A percentile compares a stretch with the other conserved stretches of the same genome.
These are phyloP conservation scores for Penicillium subrubescens DNA, from an alignment of 495 filamentous ascomycete species.

Conservation along the genomic window DNA sequence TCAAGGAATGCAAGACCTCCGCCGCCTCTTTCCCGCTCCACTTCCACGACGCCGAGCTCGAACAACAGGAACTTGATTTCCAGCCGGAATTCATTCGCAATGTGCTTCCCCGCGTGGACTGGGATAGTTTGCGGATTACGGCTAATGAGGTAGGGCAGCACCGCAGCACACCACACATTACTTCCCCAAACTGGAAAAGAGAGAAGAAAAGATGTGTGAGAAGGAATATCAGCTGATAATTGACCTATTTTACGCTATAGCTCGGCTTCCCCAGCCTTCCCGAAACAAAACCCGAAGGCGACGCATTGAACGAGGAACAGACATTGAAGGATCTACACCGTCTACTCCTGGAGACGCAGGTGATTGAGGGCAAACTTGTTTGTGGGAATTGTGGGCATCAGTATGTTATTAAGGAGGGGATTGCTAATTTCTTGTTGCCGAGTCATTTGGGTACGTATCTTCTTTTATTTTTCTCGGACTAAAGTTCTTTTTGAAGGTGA, in stretches of 20 bases:
- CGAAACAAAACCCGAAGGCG: conserved; percentile 60
- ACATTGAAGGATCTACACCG: conserved; percentile 75
- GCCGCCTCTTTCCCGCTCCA: conserved; percentile 83
- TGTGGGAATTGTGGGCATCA: conserved; percentile 92
- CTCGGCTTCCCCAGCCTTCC: conserved; percentile 83
- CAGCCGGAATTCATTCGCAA: conserved; percentile 78
- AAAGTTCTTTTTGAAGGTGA: not conserved
- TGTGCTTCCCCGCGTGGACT: conserved; percentile 84
- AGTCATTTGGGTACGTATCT: conserved; percentile 73
- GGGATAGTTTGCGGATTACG: conserved; percentile 72
- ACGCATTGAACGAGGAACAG: conserved; percentile 61
- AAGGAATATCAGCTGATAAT: conserved; percentile 4
- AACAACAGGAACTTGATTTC: conserved; percentile 75
- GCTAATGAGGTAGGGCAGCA: conserved; percentile 70
- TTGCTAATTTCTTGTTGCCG: conserved; percentile 93
- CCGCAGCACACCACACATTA: not conserved
- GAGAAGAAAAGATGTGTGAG: not conserved
- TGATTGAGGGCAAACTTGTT: conserved; percentile 81
- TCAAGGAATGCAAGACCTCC: conserved; percentile 85
- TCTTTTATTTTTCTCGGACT: not conserved
- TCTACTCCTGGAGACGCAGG: conserved; percentile 86
- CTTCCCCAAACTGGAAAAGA: not conserved
- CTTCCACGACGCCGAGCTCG: conserved; percentile 86
- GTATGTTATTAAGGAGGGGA: conserved; percentile 90
- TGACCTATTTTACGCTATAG: conserved; percentile 39